Evolutionary conservation across 1,284 basidiomycete species (phyloP).

Genomic region (Ganoderma boninense): DNA sequence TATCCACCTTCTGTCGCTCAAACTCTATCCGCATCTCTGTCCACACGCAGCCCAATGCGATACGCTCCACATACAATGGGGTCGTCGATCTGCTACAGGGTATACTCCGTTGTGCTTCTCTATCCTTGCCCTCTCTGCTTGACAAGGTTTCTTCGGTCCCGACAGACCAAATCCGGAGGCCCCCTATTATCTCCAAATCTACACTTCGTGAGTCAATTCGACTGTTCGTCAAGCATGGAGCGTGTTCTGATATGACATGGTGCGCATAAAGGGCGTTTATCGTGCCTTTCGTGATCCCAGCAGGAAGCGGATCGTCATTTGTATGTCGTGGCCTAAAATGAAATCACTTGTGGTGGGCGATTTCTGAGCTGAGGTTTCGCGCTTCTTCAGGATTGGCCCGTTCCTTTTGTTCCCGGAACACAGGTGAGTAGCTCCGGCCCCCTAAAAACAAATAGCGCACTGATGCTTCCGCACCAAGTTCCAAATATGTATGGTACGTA

Average conservation of each 20-base stretch:
- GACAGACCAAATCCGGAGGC: slow-evolving; percentile 60
- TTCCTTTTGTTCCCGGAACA: slow-evolving; percentile 66
- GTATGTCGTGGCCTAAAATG: slow-evolving; percentile 43
- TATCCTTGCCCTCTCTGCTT: slow-evolving; percentile 11
- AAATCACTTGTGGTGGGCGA: slow-evolving; percentile 5
- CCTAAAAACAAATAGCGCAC: neutral
- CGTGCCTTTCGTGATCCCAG: slow-evolving; percentile 60
- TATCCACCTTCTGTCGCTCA: slow-evolving; percentile 8
- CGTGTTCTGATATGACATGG: neutral
- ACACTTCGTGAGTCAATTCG: slow-evolving; percentile 58
- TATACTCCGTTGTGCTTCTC: slow-evolving; percentile 37
- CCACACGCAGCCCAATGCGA: slow-evolving; percentile 58
- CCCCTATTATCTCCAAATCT: slow-evolving; percentile 68
- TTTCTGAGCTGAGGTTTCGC: slow-evolving; percentile 7
- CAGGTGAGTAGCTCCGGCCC: slow-evolving; percentile 42
- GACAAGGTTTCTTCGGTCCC: slow-evolving; percentile 41
- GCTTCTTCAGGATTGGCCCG: slow-evolving; percentile 56
- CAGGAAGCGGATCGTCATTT: slow-evolving; percentile 54
- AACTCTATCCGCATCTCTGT: slow-evolving; percentile 16
- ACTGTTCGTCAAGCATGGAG: neutral
- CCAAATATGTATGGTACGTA: slow-evolving; percentile 70
- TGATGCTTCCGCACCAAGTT: slow-evolving; percentile 47
- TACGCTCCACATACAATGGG: slow-evolving; percentile 59
- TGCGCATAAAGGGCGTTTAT: slow-evolving; percentile 40
- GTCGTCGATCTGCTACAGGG: slow-evolving; percentile 54